Percentiles rank a stretch among this genome's conserved stretches.
Conservation (phyloP, 495 filamentous ascomycete species). For the Neurospora pannonica region DNA sequence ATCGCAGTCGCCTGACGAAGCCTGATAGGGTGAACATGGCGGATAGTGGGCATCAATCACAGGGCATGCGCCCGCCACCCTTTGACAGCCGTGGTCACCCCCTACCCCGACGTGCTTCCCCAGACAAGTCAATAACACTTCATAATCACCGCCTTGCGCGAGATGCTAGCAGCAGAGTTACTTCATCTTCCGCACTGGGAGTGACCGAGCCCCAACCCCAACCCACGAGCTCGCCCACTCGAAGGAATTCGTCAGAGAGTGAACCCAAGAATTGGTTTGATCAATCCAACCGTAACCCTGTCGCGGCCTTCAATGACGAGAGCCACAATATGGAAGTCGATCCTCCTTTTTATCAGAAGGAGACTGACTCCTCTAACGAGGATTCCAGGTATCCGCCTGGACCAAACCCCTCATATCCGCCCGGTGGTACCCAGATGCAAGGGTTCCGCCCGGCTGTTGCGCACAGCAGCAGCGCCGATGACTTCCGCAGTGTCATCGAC, state of each 20-base stretch:
- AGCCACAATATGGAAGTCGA: slow-evolving; percentile 37
- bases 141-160: slow-evolving; percentile 30
- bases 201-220: neutral
- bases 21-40: slow-evolving; percentile 15
- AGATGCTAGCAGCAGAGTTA: slow-evolving; percentile 16
- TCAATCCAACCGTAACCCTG: slow-evolving; percentile 33
- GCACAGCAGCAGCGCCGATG: slow-evolving; percentile 45
- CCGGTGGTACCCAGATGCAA: slow-evolving; percentile 1
- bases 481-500: slow-evolving; percentile 59
- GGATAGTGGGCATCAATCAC: neutral
- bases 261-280: slow-evolving; percentile 40
- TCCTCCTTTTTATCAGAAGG: slow-evolving; percentile 44
- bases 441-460: slow-evolving; percentile 19
- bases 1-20: neutral
- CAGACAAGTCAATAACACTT: slow-evolving; percentile 32
- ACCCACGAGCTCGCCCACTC: slow-evolving; percentile 7
- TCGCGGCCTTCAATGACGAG: slow-evolving; percentile 9
- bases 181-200: neutral
- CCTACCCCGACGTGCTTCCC: slow-evolving; percentile 27
- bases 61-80: slow-evolving; percentile 19
- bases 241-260: slow-evolving; percentile 33
- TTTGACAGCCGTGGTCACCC: slow-evolving; percentile 19
- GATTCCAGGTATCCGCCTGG: slow-evolving; percentile 5
- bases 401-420: slow-evolving; percentile 12
- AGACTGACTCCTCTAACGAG: slow-evolving; percentile 36